Percentiles rank a stretch among this genome's conserved stretches.
phyloP scores from a whole-genome alignment of 2,329 filamentous ascomycete genomes.

The Fusarium sp. region DNA sequence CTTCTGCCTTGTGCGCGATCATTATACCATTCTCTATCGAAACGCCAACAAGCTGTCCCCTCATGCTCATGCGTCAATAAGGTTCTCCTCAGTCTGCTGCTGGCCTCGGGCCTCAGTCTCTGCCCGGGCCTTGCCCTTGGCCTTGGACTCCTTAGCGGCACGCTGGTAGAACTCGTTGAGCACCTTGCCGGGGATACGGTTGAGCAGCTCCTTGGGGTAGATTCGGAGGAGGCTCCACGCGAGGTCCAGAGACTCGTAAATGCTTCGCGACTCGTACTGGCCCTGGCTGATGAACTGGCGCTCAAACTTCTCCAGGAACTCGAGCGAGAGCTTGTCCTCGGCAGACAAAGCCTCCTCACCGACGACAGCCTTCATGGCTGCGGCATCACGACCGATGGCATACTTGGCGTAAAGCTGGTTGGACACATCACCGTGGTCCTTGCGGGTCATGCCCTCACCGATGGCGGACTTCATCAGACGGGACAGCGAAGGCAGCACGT shows the following conservation, averaged over 20 bases:
- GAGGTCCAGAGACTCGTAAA: conserved; percentile 93
- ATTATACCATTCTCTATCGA: conserved; percentile 42
- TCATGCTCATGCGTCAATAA: conserved; percentile 69
- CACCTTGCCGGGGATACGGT: conserved; percentile 88
- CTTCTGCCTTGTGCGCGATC: conserved; percentile 35
- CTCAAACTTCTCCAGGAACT: conserved; percentile 99
- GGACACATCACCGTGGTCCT: conserved; percentile 97
- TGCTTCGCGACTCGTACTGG: conserved; percentile 89
- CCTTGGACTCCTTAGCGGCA: conserved; percentile 70
- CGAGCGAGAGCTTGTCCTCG: conserved; percentile 96
- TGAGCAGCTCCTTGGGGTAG: conserved; percentile 97
- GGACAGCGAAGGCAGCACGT: conserved; percentile 95
- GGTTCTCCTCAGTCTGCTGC: conserved; percentile 64
- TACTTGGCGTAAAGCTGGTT: conserved; percentile 99
- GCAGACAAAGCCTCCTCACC: conserved; percentile 95
- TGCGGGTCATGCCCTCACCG: conserved; percentile 94
- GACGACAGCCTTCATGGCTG: conserved; percentile 99
- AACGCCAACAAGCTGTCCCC: conserved; percentile 30
- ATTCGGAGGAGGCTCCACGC: conserved; percentile 97
- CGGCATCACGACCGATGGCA: conserved; percentile 97
- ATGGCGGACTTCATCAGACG: conserved; percentile 99
- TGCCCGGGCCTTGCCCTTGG: conserved; percentile 67
- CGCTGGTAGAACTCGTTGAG: conserved; percentile 86
- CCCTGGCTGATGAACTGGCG: conserved; percentile 93
- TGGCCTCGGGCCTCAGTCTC: conserved; percentile 53